phyloP scores from a whole-genome alignment of 2,329 filamentous ascomycete species.

The Allantophomopsis cytisporea region DNA sequence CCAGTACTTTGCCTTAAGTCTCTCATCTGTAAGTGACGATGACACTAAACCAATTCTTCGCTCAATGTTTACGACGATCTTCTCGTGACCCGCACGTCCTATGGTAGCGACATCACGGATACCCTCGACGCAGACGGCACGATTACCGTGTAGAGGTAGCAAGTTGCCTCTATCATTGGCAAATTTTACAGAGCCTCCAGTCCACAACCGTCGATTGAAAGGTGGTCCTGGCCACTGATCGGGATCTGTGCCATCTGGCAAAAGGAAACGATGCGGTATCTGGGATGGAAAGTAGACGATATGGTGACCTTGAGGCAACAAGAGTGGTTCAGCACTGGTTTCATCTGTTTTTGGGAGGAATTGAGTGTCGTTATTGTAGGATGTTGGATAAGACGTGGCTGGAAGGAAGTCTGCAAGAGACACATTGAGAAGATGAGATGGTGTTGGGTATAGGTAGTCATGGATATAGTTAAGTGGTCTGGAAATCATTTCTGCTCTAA shows the following conservation, averaged over 20 bases:
- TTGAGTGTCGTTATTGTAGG: conserved; percentile 8
- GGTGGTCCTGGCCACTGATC: conserved; percentile 61
- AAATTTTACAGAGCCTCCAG: conserved; percentile 60
- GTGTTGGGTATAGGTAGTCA: conserved; percentile 45
- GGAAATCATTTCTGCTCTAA: conserved; percentile 6
- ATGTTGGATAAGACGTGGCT: conserved; percentile 12
- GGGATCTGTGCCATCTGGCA: conserved; percentile 74
- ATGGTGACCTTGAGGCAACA: conserved; percentile 59
- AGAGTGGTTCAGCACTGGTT: background rate
- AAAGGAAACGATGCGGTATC: conserved; percentile 44
- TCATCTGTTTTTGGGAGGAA: conserved; percentile 1
- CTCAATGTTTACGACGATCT: conserved; percentile 16
- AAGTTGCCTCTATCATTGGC: conserved; percentile 11
- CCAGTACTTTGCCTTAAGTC: conserved; percentile 8
- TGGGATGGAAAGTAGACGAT: conserved; percentile 77
- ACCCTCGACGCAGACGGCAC: conserved; percentile 28
- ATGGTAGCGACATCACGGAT: conserved; percentile 26
- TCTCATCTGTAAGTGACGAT: background rate
- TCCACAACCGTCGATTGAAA: conserved; percentile 77
- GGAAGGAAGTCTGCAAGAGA: conserved; percentile 44
- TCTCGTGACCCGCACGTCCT: conserved; percentile 12
- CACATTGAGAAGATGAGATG: conserved; percentile 50
- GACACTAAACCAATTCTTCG: background rate
- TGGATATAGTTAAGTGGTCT: conserved; percentile 10
- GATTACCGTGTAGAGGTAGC: conserved; percentile 18